phyloP scores from a whole-genome alignment of 768 basidiomycete genomes.

The Hericium coralloides region DNA sequence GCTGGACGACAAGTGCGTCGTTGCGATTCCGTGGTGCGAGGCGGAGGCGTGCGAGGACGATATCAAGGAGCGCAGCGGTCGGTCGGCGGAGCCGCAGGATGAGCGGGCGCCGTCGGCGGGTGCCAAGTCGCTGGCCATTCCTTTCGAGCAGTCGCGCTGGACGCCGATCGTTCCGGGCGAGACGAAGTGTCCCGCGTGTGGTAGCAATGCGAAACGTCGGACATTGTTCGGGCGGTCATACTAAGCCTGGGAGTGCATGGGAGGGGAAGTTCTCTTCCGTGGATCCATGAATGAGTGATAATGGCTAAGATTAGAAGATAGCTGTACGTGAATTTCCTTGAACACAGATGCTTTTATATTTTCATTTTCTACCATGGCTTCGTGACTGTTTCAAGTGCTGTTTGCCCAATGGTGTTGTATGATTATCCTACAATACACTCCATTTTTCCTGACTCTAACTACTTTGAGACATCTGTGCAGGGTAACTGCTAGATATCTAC shows the following conservation, averaged over 20 bases:
- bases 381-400: too few relatives aligned
- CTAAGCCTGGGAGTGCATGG: constrained; percentile 20
- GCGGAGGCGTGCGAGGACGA: constrained; percentile 89
- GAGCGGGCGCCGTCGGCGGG: constrained; percentile 96
- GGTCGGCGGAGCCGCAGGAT: constrained; percentile 83
- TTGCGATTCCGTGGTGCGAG: constrained; percentile 96
- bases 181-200: constrained; percentile 88
- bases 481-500: too few relatives aligned
- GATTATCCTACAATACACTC: too few relatives aligned
- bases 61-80: constrained; percentile 90
- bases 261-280: too few relatives aligned
- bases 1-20: constrained; percentile 80
- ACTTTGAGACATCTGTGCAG: too few relatives aligned
- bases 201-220: constrained; percentile 85
- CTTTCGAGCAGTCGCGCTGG: constrained; percentile 86
- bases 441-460: too few relatives aligned
- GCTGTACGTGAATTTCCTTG: too few relatives aligned
- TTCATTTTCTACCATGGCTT: too few relatives aligned
- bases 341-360: too few relatives aligned
- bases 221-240: constrained; percentile 93
- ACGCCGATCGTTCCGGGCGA: constrained; percentile 70
- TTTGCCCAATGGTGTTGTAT: too few relatives aligned
- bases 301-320: too few relatives aligned
- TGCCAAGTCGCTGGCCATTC: constrained; percentile 94
- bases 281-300: too few relatives aligned